These are phyloP conservation scores for Sporisorium scitamineum DNA, from an alignment of 1,284 basidiomycete species.

Conservation along the genomic window DNA sequence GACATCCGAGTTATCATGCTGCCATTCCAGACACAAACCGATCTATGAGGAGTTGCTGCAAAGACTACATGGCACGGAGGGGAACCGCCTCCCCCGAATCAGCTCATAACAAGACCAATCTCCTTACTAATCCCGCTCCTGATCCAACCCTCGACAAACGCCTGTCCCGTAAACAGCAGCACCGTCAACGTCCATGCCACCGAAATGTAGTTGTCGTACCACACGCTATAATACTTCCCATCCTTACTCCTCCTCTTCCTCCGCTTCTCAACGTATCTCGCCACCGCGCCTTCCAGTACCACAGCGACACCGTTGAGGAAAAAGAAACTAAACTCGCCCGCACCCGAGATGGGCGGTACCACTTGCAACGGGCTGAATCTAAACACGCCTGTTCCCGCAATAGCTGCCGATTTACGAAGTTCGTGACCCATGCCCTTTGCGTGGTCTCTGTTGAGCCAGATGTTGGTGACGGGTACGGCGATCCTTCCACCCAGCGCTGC, in stretches of 20 bases:
- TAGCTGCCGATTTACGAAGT: constrained; percentile 3
- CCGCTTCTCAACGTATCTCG: constrained; percentile 19
- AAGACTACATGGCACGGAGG: background rate
- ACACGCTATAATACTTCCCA: constrained; percentile 34
- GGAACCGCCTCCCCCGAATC: too few relatives aligned
- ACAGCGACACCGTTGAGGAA: constrained; percentile 57
- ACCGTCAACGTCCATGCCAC: constrained; percentile 49
- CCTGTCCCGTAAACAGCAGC: constrained; percentile 50
- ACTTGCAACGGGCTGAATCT: constrained; percentile 35
- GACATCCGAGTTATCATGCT: background rate
- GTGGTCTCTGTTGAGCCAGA: constrained; percentile 40
- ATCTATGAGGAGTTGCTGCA: background rate
- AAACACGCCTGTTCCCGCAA: constrained; percentile 2
- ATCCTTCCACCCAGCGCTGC: constrained; percentile 48
- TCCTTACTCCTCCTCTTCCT: constrained; percentile 17
- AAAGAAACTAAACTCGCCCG: constrained; percentile 56
- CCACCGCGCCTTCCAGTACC: constrained; percentile 44
- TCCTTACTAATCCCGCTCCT: constrained; percentile 44
- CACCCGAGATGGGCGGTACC: constrained; percentile 47
- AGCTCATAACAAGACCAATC: constrained; percentile 29
- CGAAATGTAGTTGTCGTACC: constrained; percentile 41
- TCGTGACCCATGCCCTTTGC: constrained; percentile 47
- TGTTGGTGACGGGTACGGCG: constrained; percentile 46
- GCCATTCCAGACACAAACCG: background rate
- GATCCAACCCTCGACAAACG: constrained; percentile 56